Evolutionary conservation across 1,284 basidiomycete species (phyloP).

Genomic region (Heterobasidion parviporum): DNA sequence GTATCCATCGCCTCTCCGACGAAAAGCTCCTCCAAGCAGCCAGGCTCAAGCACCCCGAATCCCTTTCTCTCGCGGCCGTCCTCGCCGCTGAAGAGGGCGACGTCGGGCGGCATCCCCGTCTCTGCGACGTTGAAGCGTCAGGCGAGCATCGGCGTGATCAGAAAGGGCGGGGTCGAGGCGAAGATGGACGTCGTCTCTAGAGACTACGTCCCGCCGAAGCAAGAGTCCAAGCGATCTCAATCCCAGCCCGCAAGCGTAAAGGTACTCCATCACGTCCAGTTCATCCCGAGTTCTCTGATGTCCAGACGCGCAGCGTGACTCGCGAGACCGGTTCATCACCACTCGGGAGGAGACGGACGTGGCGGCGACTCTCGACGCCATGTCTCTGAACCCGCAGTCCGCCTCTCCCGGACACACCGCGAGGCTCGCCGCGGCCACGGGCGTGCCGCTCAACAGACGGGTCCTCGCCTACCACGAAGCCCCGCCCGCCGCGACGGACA

Average conservation of each 20-base stretch:
- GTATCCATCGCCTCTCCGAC: constrained; percentile 36
- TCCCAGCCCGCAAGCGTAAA: constrained; percentile 51
- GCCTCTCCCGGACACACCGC: constrained; percentile 71
- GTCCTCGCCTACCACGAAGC: constrained; percentile 74
- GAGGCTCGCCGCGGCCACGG: constrained; percentile 64
- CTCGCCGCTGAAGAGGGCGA: constrained; percentile 57
- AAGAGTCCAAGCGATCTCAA: constrained; percentile 62
- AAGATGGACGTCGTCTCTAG: constrained; percentile 63
- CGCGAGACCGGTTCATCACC: constrained; percentile 69
- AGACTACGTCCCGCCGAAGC: constrained; percentile 47
- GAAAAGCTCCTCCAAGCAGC: constrained; percentile 26
- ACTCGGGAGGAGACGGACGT: constrained; percentile 50
- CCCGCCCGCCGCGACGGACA: constrained; percentile 60
- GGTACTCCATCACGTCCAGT: not conserved
- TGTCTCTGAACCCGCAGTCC: constrained; percentile 51
- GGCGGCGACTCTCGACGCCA: constrained; percentile 54
- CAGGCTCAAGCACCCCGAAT: constrained; percentile 43
- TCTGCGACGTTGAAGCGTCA: constrained; percentile 51
- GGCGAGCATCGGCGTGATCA: constrained; percentile 56
- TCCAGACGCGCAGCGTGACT: constrained; percentile 26
- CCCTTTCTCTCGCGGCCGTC: constrained; percentile 56
- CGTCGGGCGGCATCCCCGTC: constrained; percentile 37
- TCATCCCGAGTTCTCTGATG: constrained; percentile 1
- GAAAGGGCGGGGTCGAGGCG: constrained; percentile 70
- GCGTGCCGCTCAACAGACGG: constrained; percentile 64